These are phyloP conservation scores for Simmondsia chinensis DNA, from an alignment of 148 eudicot species.

Conservation along the genomic window DNA sequence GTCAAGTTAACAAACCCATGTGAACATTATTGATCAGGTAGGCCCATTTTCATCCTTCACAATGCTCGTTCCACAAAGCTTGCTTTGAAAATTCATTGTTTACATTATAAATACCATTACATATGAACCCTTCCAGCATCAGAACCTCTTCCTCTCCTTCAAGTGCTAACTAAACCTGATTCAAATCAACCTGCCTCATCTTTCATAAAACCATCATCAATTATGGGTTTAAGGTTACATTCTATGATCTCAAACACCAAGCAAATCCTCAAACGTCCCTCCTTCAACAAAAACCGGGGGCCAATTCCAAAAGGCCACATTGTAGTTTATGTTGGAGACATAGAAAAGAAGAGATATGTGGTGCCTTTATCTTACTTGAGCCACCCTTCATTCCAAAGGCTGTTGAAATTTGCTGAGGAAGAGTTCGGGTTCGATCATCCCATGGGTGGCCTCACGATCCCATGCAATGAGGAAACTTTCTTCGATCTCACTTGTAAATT, in stretches of 20 bases:
- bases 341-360: constrained; percentile 22
- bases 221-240: constrained; percentile 29
- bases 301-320: constrained; percentile 39
- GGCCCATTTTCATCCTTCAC: too few species aligned
- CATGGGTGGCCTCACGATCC: constrained; percentile 48
- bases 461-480: constrained; percentile 28
- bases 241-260: constrained; percentile 24
- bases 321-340: constrained; percentile 42
- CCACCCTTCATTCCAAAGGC: constrained; percentile 32
- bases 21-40: too few species aligned
- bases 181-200: neutral
- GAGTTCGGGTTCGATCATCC: constrained; percentile 46
- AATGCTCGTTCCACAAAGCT: too few species aligned
- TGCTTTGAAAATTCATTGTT: too few species aligned
- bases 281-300: constrained; percentile 10
- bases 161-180: neutral
- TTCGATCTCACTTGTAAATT: constrained; percentile 5
- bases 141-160: too few species aligned
- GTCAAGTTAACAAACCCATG: too few species aligned
- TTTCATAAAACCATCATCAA: neutral
- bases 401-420: constrained; percentile 29
- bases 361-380: constrained; percentile 40
- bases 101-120: too few species aligned
- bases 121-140: too few species aligned
- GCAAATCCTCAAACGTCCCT: constrained; percentile 18